A percentile compares a stretch with the other conserved stretches of the same genome.
Conservation (phyloP, 148 eudicot genomes). For the Polygonum aviculare region DNA sequence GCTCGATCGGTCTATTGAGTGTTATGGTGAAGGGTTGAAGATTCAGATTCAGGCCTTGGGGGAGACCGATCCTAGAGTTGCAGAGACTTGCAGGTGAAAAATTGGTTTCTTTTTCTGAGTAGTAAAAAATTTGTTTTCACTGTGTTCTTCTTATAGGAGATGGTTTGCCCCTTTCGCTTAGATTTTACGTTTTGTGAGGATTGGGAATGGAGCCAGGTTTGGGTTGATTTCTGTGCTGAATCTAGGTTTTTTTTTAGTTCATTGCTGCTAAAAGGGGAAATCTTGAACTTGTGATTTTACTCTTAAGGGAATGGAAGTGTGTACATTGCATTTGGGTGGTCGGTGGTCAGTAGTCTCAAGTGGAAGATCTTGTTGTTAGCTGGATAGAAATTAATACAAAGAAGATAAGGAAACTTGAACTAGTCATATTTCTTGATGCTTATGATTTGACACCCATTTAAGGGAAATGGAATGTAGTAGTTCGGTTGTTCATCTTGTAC, state of each 20-base stretch:
- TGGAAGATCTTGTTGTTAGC: background rate
- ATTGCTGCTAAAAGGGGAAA: slow-evolving; percentile 3
- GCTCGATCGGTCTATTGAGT: slow-evolving; percentile 65
- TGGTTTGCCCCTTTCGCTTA: background rate
- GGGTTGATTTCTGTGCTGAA: background rate
- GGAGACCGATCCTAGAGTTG: slow-evolving; percentile 89
- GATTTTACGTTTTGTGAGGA: background rate
- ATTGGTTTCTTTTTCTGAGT: background rate
- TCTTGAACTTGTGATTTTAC: background rate
- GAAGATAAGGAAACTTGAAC: background rate
- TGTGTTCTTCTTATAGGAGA: background rate
- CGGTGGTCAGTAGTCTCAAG: background rate
- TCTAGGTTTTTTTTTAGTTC: background rate
- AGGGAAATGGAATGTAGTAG: background rate
- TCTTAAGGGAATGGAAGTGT: background rate
- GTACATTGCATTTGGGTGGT: background rate
- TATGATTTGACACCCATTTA: background rate
- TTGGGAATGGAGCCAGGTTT: background rate
- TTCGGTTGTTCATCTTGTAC: background rate
- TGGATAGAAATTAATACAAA: background rate
- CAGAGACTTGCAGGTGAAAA: slow-evolving; percentile 84
- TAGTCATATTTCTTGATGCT: background rate
- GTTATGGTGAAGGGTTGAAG: slow-evolving; percentile 76
- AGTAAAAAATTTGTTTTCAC: background rate
- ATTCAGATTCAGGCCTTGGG: slow-evolving; percentile 82